Conservation (phyloP, 1,284 basidiomycete species). For the Neolentinus lepideus region DNA sequence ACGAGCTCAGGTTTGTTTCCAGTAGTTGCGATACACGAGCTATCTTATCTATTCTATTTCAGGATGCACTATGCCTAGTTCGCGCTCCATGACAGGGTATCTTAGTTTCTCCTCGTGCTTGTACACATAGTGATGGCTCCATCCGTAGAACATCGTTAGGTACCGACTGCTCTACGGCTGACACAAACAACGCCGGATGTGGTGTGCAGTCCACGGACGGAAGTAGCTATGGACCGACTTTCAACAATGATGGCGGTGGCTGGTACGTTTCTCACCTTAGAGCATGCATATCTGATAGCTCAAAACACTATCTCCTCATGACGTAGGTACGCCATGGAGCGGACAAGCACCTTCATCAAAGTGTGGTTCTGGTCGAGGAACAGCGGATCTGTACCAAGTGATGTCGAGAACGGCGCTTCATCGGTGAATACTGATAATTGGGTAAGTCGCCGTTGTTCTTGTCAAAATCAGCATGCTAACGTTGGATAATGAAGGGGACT, state of each 20-base stretch:
- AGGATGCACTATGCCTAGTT: slow-evolving; percentile 54
- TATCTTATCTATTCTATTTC: slow-evolving; percentile 37
- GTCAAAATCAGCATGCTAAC: no score
- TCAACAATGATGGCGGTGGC: slow-evolving; percentile 58
- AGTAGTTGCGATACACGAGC: slow-evolving; percentile 27
- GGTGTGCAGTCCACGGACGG: slow-evolving; percentile 41
- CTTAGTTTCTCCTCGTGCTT: neutral
- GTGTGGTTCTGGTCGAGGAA: slow-evolving; percentile 55
- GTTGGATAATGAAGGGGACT: slow-evolving; percentile 32
- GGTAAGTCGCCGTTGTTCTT: slow-evolving; percentile 22
- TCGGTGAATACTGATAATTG: slow-evolving; percentile 39
- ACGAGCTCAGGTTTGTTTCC: slow-evolving; percentile 35
- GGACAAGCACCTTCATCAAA: slow-evolving; percentile 39
- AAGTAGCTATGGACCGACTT: slow-evolving; percentile 50
- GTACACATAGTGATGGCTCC: neutral
- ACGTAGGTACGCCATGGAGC: slow-evolving; percentile 40
- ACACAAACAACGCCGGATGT: slow-evolving; percentile 55
- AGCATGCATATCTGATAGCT: slow-evolving; percentile 21
- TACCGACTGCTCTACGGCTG: slow-evolving; percentile 41
- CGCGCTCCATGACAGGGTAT: neutral
- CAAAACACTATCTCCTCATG: neutral
- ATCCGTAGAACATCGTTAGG: slow-evolving; percentile 24
- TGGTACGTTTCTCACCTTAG: slow-evolving; percentile 39
- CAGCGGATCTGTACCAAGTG: slow-evolving; percentile 35
- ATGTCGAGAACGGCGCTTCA: slow-evolving; percentile 32